Evolutionary conservation across 2,329 filamentous ascomycete species (phyloP).

Genomic region (Leptoxyphium fumago): DNA sequence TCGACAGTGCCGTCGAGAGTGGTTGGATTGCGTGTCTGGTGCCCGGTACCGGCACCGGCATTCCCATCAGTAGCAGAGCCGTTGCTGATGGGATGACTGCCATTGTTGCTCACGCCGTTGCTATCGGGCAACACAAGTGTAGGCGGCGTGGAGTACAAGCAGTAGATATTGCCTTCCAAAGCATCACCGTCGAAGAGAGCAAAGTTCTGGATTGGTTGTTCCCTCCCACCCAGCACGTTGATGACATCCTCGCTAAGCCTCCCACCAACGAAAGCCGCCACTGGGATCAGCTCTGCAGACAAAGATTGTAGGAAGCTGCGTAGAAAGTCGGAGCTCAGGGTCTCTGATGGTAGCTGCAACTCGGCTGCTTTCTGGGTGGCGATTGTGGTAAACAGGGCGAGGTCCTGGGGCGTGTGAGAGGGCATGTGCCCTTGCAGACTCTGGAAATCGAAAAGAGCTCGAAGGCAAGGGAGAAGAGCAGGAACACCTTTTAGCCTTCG

Average conservation of each 20-base stretch:
- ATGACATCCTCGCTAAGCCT: conserved; percentile 92
- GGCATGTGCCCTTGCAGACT: conserved; percentile 26
- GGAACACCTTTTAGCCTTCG: conserved; percentile 63
- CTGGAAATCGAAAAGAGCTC: conserved; percentile 82
- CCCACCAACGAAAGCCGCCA: conserved; percentile 78
- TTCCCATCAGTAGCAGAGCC: neutral
- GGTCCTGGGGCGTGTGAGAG: conserved; percentile 45
- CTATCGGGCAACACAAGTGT: conserved; percentile 9
- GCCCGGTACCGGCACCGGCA: neutral
- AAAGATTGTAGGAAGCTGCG: conserved; percentile 78
- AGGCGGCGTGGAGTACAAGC: conserved; percentile 34
- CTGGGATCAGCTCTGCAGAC: conserved; percentile 68
- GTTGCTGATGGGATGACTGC: neutral
- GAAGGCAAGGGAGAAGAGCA: conserved; percentile 69
- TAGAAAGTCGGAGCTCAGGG: conserved; percentile 46
- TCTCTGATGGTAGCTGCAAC: conserved; percentile 32
- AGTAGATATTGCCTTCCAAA: conserved; percentile 65
- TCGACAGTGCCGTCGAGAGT: neutral
- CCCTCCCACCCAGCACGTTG: conserved; percentile 77
- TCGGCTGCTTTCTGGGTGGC: conserved; percentile 66
- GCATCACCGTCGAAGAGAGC: conserved; percentile 78
- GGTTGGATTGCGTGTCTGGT: neutral
- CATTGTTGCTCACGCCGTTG: neutral
- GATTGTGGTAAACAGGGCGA: conserved; percentile 61
- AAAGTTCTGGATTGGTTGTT: conserved; percentile 93